Base-by-base conservation (phyloP, 495 filamentous ascomycete genomes). In the Tetracladium setigerum region DNA sequence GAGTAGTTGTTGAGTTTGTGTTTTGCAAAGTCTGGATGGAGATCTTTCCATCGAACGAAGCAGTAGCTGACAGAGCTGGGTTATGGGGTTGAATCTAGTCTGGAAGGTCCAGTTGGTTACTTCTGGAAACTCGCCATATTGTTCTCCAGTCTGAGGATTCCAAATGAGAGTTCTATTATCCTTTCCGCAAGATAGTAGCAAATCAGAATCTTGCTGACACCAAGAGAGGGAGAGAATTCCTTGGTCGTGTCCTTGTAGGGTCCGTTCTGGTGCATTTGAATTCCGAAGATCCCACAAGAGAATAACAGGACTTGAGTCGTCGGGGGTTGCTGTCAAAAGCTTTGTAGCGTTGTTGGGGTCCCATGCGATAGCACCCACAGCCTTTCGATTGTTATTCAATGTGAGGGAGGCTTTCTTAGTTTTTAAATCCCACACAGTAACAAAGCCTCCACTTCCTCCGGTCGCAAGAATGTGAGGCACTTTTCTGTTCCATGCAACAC, bases 101-200 rank as follows among this genome's bases (percentile, higher is more conserved):
- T 89, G 81, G 72, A 97, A 99, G 1, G 89, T 95, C 92, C 94
- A 97, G 64, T 97, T 97, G 32, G 91, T 95, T 46, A 95, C 94
- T 53, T 95, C 86, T 11, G 91, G 88, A 64, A 96, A 95, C 67
- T 97, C 90, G 47, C 94, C 92, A 38, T 87, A 86, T 5, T 74
- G 68, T 58, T 87, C 79, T 38, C 90, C 90, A 5, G 82, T 94
- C 55, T 92, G 87, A 1, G 94, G 86, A 65, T 96, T 96, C 92
- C 94, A 99, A 49, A 90, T 85, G 44, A 97, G 76, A 1, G 89
- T 95, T 54, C 87, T 80, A 54, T 97, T 97, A 66, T 99, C 92
- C 68, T 95, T 97, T 41, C 94, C 94, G 51, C 83, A 95, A 11
- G 94, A 97, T 31, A 99, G 75, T 38, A 99, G 72, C 39, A 99